phyloP scores from a whole-genome alignment of 2,329 filamentous ascomycete species.

The Aspergillus sp. region DNA sequence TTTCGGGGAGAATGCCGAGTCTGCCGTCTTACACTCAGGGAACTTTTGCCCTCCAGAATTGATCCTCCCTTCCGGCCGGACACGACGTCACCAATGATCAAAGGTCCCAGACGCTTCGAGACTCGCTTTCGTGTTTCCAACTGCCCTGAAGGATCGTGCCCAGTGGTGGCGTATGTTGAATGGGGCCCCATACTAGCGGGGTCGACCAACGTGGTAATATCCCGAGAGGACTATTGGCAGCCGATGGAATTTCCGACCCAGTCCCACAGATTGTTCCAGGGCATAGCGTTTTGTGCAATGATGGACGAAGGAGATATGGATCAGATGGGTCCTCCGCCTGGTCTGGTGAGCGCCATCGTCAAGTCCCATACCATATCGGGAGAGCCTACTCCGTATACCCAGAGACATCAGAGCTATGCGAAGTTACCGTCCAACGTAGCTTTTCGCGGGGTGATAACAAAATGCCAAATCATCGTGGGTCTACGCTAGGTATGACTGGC shows the following conservation, averaged over 20 bases:
- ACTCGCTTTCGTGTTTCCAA: neutral
- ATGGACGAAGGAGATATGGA: neutral
- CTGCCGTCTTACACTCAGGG: neutral
- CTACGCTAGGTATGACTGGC: neutral
- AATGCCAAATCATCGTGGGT: neutral
- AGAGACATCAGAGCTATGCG: too few relatives aligned
- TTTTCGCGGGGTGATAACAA: neutral
- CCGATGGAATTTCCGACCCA: neutral
- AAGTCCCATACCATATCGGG: neutral
- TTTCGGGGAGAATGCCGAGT: conserved; percentile 10
- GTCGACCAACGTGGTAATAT: conserved; percentile 1
- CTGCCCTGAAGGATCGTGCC: neutral
- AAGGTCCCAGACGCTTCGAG: neutral
- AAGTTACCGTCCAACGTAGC: neutral
- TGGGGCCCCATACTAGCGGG: neutral
- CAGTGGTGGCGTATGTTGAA: neutral
- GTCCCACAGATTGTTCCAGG: neutral
- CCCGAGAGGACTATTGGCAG: neutral
- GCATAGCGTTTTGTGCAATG: neutral
- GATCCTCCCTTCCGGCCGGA: neutral
- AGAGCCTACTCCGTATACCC: neutral
- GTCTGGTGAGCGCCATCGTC: neutral
- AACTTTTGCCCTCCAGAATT: neutral
- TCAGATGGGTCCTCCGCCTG: neutral
- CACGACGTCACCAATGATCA: neutral